These are phyloP conservation scores for Coemansia sp. DNA, from an alignment of 192 early-diverging fungal species.

Conservation along the genomic window DNA sequence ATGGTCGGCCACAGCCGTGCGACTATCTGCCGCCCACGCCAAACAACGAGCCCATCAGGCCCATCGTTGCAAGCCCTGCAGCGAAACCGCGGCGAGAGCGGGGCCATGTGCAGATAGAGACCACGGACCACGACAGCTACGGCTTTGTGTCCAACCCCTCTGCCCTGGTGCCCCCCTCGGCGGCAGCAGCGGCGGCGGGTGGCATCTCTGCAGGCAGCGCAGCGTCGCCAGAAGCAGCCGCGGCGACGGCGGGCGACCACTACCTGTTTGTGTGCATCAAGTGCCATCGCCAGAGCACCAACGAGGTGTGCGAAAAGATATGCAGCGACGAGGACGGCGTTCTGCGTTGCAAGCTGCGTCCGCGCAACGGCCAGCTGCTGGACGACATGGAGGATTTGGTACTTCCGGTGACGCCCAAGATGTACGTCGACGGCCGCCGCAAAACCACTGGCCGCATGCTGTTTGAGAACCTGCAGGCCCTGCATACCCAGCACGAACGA, in stretches of 20 bases:
- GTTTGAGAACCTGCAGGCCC: conserved; percentile 46
- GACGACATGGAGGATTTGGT: conserved; percentile 54
- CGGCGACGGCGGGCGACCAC: conserved; percentile 21
- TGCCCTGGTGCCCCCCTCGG: conserved; percentile 18
- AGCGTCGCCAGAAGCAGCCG: not conserved
- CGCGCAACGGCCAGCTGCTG: conserved; percentile 34
- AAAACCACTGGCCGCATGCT: conserved; percentile 54
- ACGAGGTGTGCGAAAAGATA: conserved; percentile 53
- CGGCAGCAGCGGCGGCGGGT: not conserved
- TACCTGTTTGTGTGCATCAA: conserved; percentile 53
- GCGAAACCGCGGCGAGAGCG: conserved; percentile 20
- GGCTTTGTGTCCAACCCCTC: conserved; percentile 49
- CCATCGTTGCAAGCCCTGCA: not conserved
- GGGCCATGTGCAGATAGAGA: conserved; percentile 45
- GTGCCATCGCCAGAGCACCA: conserved; percentile 51
- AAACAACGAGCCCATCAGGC: not conserved
- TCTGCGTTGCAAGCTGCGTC: conserved; percentile 45
- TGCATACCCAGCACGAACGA: conserved; percentile 49
- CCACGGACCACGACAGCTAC: conserved; percentile 41
- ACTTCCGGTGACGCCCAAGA: conserved; percentile 51
- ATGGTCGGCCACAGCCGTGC: conserved; percentile 44
- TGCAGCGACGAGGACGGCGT: conserved; percentile 53
- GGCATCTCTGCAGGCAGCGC: too few relatives aligned
- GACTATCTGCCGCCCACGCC: conserved; percentile 34
- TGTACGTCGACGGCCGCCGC: conserved; percentile 41